A percentile compares a stretch with the other conserved stretches of the same genome.
Evolutionary conservation across 176 grass and related monocot species (phyloP).

Genomic region (Saccharum officinarum): DNA sequence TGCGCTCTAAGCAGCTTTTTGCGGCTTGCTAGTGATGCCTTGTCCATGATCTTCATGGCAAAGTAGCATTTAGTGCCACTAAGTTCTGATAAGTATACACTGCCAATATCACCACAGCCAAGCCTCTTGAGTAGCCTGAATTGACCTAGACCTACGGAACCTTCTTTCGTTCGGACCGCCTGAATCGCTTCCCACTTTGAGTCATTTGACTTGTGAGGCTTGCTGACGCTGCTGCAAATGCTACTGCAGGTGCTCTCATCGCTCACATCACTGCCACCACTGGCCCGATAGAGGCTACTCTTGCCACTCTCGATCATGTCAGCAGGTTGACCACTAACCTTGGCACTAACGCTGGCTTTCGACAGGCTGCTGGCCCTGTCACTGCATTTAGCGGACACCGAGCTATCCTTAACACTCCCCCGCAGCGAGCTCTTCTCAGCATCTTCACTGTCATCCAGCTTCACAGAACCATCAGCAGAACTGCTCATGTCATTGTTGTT

Average conservation of each 20-base stretch:
- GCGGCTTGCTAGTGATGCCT: constrained; percentile 56
- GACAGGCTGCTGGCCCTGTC: constrained; percentile 36
- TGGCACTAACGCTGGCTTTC: constrained; percentile 43
- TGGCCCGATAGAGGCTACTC: constrained; percentile 50
- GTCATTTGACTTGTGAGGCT: constrained; percentile 79
- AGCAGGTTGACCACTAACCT: constrained; percentile 43
- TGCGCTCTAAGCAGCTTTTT: constrained; percentile 72
- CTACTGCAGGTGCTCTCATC: constrained; percentile 80
- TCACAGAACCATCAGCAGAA: constrained; percentile 32
- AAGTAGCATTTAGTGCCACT: constrained; percentile 66
- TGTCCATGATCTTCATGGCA: constrained; percentile 85
- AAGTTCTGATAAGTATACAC: constrained; percentile 68
- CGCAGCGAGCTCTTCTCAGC: constrained; percentile 37
- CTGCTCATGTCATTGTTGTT: not conserved
- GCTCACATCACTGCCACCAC: constrained; percentile 59
- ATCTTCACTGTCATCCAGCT: constrained; percentile 22
- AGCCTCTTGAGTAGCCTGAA: constrained; percentile 75
- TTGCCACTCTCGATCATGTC: constrained; percentile 47
- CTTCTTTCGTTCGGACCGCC: constrained; percentile 48
- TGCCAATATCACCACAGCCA: constrained; percentile 80
- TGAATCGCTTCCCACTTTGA: constrained; percentile 76
- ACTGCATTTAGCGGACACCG: constrained; percentile 41
- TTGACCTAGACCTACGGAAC: constrained; percentile 55
- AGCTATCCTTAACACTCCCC: constrained; percentile 42
- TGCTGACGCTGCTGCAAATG: constrained; percentile 61